These are phyloP conservation scores for Pelargonium myrrhifolium DNA, from an alignment of 441 rosid species.

Conservation along the genomic window DNA sequence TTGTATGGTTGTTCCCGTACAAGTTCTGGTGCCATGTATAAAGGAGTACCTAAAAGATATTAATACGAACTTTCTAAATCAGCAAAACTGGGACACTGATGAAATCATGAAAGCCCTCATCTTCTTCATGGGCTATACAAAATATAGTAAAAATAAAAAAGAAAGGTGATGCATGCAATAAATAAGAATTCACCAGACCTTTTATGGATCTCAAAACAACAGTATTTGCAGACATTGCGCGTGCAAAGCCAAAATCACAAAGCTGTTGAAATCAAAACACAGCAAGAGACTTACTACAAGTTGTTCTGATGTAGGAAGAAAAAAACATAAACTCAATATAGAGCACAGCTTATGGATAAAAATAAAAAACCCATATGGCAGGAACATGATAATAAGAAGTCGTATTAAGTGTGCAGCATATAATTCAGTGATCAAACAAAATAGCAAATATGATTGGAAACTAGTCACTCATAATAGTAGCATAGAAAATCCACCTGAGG, in stretches of 20 bases:
- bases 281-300: slow-evolving; percentile 11
- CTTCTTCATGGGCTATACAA: not conserved
- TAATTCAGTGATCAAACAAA: slow-evolving; percentile 9
- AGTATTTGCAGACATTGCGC: slow-evolving; percentile 95
- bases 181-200: slow-evolving; percentile 40
- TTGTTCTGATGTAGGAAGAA: not conserved
- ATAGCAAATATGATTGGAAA: not conserved
- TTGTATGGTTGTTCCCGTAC: slow-evolving; percentile 97
- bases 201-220: slow-evolving; percentile 93
- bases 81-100: not conserved
- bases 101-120: not conserved
- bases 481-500: not conserved
- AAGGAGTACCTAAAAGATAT: slow-evolving; percentile 69
- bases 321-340: slow-evolving; percentile 5
- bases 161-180: slow-evolving; percentile 1
- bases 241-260: slow-evolving; percentile 99
- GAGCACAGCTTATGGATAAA: not conserved
- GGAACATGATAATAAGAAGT: not conserved
- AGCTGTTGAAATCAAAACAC: slow-evolving; percentile 43
- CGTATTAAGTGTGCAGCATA: not conserved
- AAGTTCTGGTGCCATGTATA: slow-evolving; percentile 98
- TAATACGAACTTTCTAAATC: slow-evolving; percentile 8
- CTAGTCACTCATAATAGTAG: not conserved
- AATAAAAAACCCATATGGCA: slow-evolving; percentile 4
- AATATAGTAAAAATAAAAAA: not conserved